phyloP scores from a whole-genome alignment of 495 filamentous ascomycete genomes.

The Neurospora cerealis region DNA sequence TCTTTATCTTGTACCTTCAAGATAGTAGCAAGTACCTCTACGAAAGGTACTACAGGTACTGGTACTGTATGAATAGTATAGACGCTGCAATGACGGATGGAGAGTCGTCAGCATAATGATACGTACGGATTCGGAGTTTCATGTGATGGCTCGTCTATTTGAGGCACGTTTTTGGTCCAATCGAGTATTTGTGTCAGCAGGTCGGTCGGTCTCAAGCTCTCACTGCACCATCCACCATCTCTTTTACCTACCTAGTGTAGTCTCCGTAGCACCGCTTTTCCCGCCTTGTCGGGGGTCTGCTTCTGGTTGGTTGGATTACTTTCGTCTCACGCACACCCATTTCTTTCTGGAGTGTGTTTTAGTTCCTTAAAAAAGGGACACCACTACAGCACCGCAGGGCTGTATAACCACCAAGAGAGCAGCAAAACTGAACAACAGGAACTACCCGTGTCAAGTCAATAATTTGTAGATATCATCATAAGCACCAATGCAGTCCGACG shows the following conservation, averaged over 20 bases:
- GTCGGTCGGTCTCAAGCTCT: not conserved
- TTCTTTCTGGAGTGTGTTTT: not conserved
- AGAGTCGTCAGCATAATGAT: not conserved
- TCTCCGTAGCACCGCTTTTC: not conserved
- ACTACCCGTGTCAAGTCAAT: not conserved
- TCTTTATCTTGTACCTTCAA: not conserved
- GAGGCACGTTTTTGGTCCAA: not conserved
- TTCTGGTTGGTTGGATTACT: not conserved
- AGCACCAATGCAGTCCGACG: not conserved
- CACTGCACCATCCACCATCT: not conserved
- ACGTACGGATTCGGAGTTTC: not conserved
- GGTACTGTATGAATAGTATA: not conserved
- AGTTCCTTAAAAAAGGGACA: not conserved
- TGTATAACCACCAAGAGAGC: not conserved
- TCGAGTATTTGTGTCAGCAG: not conserved
- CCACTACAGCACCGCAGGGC: not conserved
- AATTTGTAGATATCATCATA: not conserved
- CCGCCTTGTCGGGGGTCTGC: not conserved
- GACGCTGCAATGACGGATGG: not conserved
- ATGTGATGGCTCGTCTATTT: not conserved
- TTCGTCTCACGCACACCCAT: not conserved
- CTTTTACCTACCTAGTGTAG: not conserved
- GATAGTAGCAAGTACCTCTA: not conserved
- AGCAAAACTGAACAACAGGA: not conserved
- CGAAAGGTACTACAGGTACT: not conserved